phyloP scores from a whole-genome alignment of 1,284 basidiomycete species.

The Puccinia hordei region DNA sequence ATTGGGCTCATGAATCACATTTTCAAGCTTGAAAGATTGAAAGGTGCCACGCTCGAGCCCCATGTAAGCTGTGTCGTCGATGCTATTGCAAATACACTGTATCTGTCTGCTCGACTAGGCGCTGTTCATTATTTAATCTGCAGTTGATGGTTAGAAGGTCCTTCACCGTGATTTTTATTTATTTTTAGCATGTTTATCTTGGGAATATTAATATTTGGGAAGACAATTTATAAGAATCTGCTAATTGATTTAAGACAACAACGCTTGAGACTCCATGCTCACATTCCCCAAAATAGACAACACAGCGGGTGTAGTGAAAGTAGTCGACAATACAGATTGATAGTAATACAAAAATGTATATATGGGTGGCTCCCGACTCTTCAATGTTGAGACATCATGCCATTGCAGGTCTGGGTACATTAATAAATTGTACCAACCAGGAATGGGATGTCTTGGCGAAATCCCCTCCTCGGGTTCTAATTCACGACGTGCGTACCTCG shows the following conservation, averaged over 20 bases:
- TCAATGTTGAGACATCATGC: constrained; percentile 33
- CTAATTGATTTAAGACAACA: no score
- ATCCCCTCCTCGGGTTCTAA: constrained; percentile 3
- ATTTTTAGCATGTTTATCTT: no score
- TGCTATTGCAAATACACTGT: constrained; percentile 34
- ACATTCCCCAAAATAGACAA: no score
- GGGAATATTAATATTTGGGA: no score
- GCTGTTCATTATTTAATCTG: not conserved
- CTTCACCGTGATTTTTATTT: constrained; percentile 20
- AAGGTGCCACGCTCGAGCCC: constrained; percentile 13
- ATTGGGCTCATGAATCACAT: constrained; percentile 39
- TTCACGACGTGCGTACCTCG: not conserved
- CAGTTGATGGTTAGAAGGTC: constrained; percentile 35
- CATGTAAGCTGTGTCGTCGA: constrained; percentile 22
- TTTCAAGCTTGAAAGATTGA: constrained; percentile 33
- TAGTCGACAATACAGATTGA: not conserved
- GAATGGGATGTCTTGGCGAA: constrained; percentile 21
- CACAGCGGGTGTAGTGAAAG: not conserved
- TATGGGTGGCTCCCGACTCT: constrained; percentile 10
- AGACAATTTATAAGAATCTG: no score
- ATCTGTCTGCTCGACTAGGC: constrained; percentile 42
- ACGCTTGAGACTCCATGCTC: no score
- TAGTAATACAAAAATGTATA: no score
- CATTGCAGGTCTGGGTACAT: constrained; percentile 31
- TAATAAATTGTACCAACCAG: constrained; percentile 31